Evolutionary conservation across 139 green algal species (phyloP).

Genomic region (Micractinium conductrix): DNA sequence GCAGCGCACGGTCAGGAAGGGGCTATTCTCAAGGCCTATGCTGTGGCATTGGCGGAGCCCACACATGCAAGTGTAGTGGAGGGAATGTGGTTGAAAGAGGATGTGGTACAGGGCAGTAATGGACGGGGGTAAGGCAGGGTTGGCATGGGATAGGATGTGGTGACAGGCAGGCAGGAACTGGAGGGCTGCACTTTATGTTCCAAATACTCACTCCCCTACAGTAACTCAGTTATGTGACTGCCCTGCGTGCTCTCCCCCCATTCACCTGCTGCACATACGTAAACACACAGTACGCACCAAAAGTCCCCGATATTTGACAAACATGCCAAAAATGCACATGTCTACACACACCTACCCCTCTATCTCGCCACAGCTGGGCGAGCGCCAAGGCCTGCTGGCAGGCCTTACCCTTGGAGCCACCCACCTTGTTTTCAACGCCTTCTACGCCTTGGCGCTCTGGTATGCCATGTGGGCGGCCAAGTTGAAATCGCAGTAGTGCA

Average conservation of each 20-base stretch:
- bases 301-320: no score
- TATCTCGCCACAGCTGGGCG: slow-evolving; percentile 35
- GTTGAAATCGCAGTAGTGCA: no score
- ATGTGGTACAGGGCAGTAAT: background rate
- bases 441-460: slow-evolving; percentile 77
- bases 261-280: background rate
- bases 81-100: no score
- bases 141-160: background rate
- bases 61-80: no score
- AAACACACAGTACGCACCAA: no score
- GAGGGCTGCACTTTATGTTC: background rate
- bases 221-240: background rate
- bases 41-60: slow-evolving; percentile 40
- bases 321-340: no score
- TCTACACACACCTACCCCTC: no score
- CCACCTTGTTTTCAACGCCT: slow-evolving; percentile 35
- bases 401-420: slow-evolving; percentile 54
- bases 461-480: no score
- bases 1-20: slow-evolving; percentile 68
- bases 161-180: background rate
- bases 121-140: background rate
- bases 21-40: slow-evolving; percentile 56
- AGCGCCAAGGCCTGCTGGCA: slow-evolving; percentile 41
- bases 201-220: background rate
- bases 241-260: background rate